Evolutionary conservation across 1,139 yeast genomes (phyloP), one percentile per base, ranked within the genome.

Genomic region (Hyphopichia pseudoburtonii): DNA sequence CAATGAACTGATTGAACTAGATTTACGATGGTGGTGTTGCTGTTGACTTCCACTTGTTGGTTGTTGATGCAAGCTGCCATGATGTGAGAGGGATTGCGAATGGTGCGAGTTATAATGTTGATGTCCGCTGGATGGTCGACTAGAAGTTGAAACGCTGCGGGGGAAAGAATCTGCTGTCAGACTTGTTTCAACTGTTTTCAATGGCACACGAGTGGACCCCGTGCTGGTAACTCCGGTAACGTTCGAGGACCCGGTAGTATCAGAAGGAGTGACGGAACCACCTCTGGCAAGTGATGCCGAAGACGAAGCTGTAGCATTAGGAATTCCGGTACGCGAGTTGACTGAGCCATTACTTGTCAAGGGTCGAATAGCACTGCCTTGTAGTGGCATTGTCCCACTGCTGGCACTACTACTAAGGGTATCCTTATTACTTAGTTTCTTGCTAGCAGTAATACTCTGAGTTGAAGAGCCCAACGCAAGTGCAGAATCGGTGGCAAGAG

Each of bases 1-100:
- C 11, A 68, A 51, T 1, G 76, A 70, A 39, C 71, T 61, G 10
- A 68, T 52, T 3, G 75, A 69, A 23, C 63, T 51, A 5, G 64
- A 53, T 32, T 57, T 57, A 15, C 62, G 45, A 39, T 59, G 66
- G 11, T 16, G 18, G 5, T 30, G 27, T 7, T 22, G 9, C 12
- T 6, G 12, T 15, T 16, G 33, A 11, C n/a, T n/a, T n/a, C n/a
- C n/a, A n/a, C n/a, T n/a, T n/a, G n/a, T n/a, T n/a, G n/a, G n/a
- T n/a, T n/a, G n/a, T n/a, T n/a, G n/a, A n/a, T n/a, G n/a, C n/a
- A n/a, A n/a, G n/a, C n/a, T n/a, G n/a, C n/a, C n/a, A n/a, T n/a
- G n/a, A n/a, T n/a, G n/a, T n/a, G n/a, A n/a, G n/a, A n/a, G n/a
- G n/a, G n/a, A n/a, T n/a, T n/a, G n/a, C n/a, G n/a, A n/a, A n/a